Base-by-base conservation (phyloP, 2,329 filamentous ascomycete genomes). In the Pseudopithomyces maydicus region DNA sequence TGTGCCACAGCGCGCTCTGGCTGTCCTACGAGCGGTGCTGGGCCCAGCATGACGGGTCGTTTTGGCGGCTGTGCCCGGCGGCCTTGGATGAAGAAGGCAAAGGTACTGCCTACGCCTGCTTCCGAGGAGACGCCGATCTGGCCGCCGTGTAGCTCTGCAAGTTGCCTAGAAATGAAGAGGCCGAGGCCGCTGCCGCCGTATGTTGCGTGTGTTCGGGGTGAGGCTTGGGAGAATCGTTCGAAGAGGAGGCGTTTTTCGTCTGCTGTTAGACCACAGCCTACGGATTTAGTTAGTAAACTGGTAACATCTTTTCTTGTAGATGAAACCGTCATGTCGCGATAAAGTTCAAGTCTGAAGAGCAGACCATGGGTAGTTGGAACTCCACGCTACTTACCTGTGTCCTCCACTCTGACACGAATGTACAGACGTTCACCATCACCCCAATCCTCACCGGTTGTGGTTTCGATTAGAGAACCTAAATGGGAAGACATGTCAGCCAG, bases 161-260 rank as follows among this genome's bases (percentile, higher is more conserved):
- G 67, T 53, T 72, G 67, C 8, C 70, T 63, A 0, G 72, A 75
- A 44, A 76, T 75, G 58, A 74, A 76, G 6, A 76, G 64, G 1
- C 74, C 74, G 2, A 77, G 65, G 6, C 74, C 73, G 20, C 66
- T 71, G 6, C 74, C 74, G 2, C 73, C 73, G 26, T 75, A 75
- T 12, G 74, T 64, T 23, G 66, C 65, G 38, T 75, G 72, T 0
- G 72, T 74, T 5, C 70, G 66, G n/a, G 72, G 71, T 4, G 73
- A 72, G 8, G 70, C 72, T 49, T 70, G 72, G 2, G 69, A 63
- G 41, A 73, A 74, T 3, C 70, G 66, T 49, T 70, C 64, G 42
- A 75, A 75, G 1, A 75, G 59, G 1, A 70, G 54, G 19, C 61
- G 63, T 55, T 72, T 74, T 39, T 74, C 70, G 23, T 71, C 70